phyloP scores from a whole-genome alignment of 2,329 filamentous ascomycete species.

The Bipolaris gigantea region DNA sequence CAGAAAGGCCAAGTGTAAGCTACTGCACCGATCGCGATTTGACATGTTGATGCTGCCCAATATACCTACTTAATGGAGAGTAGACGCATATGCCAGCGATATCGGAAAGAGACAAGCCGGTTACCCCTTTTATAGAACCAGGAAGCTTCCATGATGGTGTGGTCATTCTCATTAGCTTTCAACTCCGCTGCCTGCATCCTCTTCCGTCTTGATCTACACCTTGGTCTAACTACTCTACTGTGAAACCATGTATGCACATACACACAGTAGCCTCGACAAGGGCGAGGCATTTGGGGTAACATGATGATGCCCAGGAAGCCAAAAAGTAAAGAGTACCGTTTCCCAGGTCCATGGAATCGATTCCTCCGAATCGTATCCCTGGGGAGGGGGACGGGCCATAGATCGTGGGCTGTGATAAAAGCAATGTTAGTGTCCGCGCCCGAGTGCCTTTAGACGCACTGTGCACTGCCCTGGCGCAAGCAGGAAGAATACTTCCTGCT shows the following conservation, averaged over 20 bases:
- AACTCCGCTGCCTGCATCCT: not conserved
- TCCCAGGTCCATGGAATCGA: not conserved
- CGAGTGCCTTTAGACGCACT: conserved; percentile 3
- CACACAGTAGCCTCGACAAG: not conserved
- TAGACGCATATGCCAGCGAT: no score
- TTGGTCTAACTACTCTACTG: no score
- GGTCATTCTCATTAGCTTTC: no score
- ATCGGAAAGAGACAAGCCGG: no score
- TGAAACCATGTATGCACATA: no score
- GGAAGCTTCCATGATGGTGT: no score
- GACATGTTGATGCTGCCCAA: not conserved
- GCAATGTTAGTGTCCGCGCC: conserved; percentile 1
- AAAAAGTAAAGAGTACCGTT: conserved; percentile 9
- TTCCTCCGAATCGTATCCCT: not conserved
- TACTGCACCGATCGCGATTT: not conserved
- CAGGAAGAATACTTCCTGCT: conserved; percentile 9
- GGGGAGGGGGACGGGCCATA: conserved; percentile 2
- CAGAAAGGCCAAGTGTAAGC: not conserved
- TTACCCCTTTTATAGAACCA: no score
- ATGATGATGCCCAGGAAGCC: not conserved
- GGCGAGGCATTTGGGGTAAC: not conserved
- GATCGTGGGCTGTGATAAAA: not conserved
- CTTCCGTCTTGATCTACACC: not conserved
- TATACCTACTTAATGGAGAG: no score
- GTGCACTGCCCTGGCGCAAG: not conserved